These are phyloP conservation scores for Chloromonas sp. DNA, from an alignment of 163 green algal species.

Conservation along the genomic window DNA sequence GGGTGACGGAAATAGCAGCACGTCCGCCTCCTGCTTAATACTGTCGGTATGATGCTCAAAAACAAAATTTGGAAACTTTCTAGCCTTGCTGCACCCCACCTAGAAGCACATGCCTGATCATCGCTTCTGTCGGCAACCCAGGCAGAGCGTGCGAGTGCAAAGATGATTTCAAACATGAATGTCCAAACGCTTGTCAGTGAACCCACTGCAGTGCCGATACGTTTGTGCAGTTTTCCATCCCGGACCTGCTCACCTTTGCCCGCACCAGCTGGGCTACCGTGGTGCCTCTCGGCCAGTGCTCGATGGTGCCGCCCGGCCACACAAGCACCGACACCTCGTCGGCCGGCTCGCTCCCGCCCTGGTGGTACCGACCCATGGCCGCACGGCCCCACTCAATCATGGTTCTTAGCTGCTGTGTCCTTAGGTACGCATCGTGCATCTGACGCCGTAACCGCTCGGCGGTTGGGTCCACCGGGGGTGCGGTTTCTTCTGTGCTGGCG, in stretches of 20 bases:
- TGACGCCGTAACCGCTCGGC: conserved; percentile 21
- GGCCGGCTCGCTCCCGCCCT: not conserved
- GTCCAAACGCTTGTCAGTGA: no score
- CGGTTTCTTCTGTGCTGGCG: not conserved
- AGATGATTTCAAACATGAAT: no score
- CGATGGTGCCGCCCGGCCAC: conserved; percentile 61
- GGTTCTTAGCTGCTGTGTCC: conserved; percentile 48
- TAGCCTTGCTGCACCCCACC: no score
- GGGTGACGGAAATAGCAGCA: no score
- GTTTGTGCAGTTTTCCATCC: no score
- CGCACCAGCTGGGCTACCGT: conserved; percentile 50
- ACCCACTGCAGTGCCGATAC: no score
- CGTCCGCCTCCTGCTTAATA: no score
- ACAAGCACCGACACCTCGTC: conserved; percentile 66
- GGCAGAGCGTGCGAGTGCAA: no score
- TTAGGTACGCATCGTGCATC: conserved; percentile 22
- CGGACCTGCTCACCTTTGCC: not conserved
- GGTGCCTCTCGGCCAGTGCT: conserved; percentile 56
- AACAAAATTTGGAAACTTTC: no score
- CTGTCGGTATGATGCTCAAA: no score
- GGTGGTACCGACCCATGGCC: conserved; percentile 24
- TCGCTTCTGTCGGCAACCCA: no score
- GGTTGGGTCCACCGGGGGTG: not conserved
- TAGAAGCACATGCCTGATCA: no score
- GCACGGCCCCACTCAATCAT: conserved; percentile 67